These are phyloP conservation scores for Candida succiphila DNA, from an alignment of 805 yeast species.

Conservation along the genomic window DNA sequence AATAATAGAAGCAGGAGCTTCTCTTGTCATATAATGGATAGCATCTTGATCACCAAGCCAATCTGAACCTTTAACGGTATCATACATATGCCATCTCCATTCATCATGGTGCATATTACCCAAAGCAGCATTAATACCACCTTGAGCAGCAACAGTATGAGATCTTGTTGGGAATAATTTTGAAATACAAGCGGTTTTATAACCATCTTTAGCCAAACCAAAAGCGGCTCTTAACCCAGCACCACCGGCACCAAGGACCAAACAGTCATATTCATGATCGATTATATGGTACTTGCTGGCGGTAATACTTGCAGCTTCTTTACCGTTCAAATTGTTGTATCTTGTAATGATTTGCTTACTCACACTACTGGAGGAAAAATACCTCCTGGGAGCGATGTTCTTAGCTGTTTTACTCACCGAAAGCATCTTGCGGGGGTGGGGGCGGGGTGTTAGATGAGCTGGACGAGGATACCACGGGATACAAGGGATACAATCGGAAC, in stretches of 20 bases:
- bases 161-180: constrained; percentile 97
- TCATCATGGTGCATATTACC: constrained; percentile 98
- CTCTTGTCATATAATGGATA: constrained; percentile 97
- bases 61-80: constrained; percentile 97
- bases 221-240: constrained; percentile 99
- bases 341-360: constrained; percentile 23
- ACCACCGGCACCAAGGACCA: constrained; percentile 98
- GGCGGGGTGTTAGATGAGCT: no score
- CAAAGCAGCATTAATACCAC: constrained; percentile 98
- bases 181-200: constrained; percentile 94
- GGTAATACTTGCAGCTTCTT: constrained; percentile 42
- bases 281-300: constrained; percentile 77
- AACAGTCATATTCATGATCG: constrained; percentile 97
- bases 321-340: constrained; percentile 34
- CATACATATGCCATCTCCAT: constrained; percentile 99
- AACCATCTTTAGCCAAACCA: constrained; percentile 95
- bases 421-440: constrained; percentile 10
- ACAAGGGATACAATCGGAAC: no score
- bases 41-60: constrained; percentile 99
- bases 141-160: constrained; percentile 98
- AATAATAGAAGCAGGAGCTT: constrained; percentile 91
- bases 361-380: constrained; percentile 19
- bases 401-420: constrained; percentile 14
- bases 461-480: no score
- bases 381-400: constrained; percentile 13